These are phyloP conservation scores for Tetracladium maxilliforme DNA, from an alignment of 2,329 filamentous ascomycete species.

Conservation along the genomic window DNA sequence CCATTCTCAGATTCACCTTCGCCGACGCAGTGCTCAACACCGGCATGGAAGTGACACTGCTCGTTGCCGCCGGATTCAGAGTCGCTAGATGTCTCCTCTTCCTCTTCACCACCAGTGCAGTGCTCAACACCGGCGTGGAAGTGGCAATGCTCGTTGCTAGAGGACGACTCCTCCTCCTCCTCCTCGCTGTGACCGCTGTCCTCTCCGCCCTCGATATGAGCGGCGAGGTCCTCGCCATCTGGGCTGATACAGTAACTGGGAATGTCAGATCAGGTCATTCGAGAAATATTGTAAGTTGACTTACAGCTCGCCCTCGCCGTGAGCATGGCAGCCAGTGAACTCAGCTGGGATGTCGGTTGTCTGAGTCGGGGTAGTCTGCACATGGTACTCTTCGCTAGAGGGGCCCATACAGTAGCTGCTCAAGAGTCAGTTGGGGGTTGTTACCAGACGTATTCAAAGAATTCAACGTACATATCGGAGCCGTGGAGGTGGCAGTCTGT, in stretches of 20 bases:
- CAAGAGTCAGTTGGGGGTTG: slow-evolving; percentile 24
- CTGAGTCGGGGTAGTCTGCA: slow-evolving; percentile 33
- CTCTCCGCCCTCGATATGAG: slow-evolving; percentile 18
- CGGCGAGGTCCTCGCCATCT: slow-evolving; percentile 43
- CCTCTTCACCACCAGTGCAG: slow-evolving; percentile 5
- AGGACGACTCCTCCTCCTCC: slow-evolving; percentile 8
- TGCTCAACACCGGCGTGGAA: slow-evolving; percentile 63
- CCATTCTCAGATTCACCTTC: slow-evolving; percentile 24
- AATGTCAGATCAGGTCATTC: slow-evolving; percentile 1
- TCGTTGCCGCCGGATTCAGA: slow-evolving; percentile 7
- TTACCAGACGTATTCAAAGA: slow-evolving; percentile 2
- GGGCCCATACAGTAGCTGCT: slow-evolving; percentile 26
- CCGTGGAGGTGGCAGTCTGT: slow-evolving; percentile 36
- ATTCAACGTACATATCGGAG: slow-evolving; percentile 6
- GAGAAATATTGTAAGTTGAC: slow-evolving; percentile 9
- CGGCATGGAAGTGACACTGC: slow-evolving; percentile 58
- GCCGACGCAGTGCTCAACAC: slow-evolving; percentile 52
- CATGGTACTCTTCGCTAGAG: slow-evolving; percentile 22
- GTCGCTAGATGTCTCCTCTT: slow-evolving; percentile 8
- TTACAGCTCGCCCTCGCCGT: slow-evolving; percentile 42
- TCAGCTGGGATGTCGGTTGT: slow-evolving; percentile 40
- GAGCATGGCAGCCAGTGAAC: slow-evolving; percentile 51
- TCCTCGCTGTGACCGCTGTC: slow-evolving; percentile 8
- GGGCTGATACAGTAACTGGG: slow-evolving; percentile 45
- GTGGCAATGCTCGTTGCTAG: slow-evolving; percentile 33